Evolutionary conservation across 768 basidiomycete species (phyloP).

Genomic region (Mycena galopus): DNA sequence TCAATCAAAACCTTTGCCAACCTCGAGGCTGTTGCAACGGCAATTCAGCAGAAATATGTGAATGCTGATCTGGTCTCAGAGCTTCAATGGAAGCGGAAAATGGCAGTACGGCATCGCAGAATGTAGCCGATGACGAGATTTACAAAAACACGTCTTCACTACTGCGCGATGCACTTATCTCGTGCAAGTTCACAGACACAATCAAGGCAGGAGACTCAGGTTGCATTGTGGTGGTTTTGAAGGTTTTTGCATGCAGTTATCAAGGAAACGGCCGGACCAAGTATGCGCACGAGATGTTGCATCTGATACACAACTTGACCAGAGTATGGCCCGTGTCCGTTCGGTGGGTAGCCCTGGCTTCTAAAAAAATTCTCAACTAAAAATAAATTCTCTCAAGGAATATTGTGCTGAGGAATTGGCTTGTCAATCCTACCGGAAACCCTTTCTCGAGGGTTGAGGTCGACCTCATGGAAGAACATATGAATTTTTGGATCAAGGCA

Average conservation of each 20-base stretch:
- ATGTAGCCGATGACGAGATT: slow-evolving; percentile 9
- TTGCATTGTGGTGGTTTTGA: slow-evolving; percentile 44
- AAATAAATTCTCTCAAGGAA: no score
- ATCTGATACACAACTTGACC: slow-evolving; percentile 43
- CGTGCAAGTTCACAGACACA: slow-evolving; percentile 27
- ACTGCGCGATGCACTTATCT: slow-evolving; percentile 32
- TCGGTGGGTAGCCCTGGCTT: slow-evolving; percentile 27
- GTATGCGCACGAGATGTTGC: slow-evolving; percentile 51
- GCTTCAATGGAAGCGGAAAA: slow-evolving; percentile 17
- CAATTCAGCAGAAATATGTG: slow-evolving; percentile 4
- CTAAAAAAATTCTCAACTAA: slow-evolving; percentile 35
- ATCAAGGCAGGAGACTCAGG: slow-evolving; percentile 48
- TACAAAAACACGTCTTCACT: slow-evolving; percentile 31
- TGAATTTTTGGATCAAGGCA: slow-evolving; percentile 52
- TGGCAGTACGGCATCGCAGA: slow-evolving; percentile 30
- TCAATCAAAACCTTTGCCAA: slow-evolving; percentile 14
- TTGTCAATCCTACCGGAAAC: no score
- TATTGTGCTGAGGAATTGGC: no score
- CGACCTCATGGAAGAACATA: slow-evolving; percentile 50
- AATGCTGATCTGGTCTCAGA: neutral
- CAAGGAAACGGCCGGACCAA: slow-evolving; percentile 49
- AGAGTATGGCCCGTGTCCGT: slow-evolving; percentile 42
- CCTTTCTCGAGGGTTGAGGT: slow-evolving; percentile 30
- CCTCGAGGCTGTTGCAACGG: neutral
- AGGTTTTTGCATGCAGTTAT: slow-evolving; percentile 44